Evolutionary conservation across 345 rosid species (phyloP).

Genomic region (Nephelium lappaceum): DNA sequence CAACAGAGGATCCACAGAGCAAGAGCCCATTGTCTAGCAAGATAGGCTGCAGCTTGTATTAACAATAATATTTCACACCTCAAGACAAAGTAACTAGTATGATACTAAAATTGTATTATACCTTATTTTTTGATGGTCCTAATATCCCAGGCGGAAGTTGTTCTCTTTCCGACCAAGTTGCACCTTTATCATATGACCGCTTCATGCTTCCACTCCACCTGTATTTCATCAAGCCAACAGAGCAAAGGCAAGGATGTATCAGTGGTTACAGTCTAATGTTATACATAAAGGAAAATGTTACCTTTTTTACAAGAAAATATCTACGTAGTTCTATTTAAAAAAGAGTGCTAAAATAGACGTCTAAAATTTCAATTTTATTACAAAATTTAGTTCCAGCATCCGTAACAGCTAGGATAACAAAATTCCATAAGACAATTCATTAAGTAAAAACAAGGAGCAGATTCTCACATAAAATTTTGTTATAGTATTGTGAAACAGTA

Average conservation of each 20-base stretch:
- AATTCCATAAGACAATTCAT: not conserved
- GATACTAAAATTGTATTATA: constrained; percentile 16
- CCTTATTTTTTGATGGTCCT: constrained; percentile 93
- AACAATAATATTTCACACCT: constrained; percentile 9
- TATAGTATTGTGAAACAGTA: not conserved
- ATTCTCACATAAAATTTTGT: not conserved
- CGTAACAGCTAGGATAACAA: not conserved
- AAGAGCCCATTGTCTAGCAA: constrained; percentile 66
- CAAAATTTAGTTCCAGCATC: not conserved
- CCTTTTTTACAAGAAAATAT: not conserved
- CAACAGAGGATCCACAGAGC: constrained; percentile 89
- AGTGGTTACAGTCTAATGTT: not conserved
- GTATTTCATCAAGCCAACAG: constrained; percentile 16
- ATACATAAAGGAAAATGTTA: not conserved
- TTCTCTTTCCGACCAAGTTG: constrained; percentile 73
- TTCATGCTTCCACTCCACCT: constrained; percentile 99
- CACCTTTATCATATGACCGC: constrained; percentile 80
- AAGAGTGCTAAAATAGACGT: not conserved
- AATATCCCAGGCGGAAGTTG: constrained; percentile 92
- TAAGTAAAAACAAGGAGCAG: not conserved
- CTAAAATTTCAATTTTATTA: not conserved
- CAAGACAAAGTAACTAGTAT: not conserved
- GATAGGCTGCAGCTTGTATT: constrained; percentile 60
- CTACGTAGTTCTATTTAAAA: not conserved
- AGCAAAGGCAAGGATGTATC: constrained; percentile 8